These are phyloP conservation scores for Setomelanomma holmii DNA, from an alignment of 2,329 filamentous ascomycete species.

Conservation along the genomic window DNA sequence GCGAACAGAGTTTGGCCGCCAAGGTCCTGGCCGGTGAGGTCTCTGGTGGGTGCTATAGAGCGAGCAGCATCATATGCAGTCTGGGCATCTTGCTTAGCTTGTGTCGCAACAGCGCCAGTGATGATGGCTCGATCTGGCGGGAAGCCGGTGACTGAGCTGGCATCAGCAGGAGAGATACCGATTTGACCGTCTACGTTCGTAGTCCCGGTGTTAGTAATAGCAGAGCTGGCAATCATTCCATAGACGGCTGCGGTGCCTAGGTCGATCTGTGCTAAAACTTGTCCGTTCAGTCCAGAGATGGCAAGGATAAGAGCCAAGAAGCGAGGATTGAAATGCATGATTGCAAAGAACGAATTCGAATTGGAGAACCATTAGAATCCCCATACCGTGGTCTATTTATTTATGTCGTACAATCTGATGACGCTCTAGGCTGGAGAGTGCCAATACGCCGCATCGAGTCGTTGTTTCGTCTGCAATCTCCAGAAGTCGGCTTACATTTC, in stretches of 20 bases:
- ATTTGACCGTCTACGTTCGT: slow-evolving; percentile 1
- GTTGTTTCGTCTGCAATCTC: background rate
- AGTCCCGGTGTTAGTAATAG: slow-evolving; percentile 5
- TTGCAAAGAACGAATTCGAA: background rate
- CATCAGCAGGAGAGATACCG: slow-evolving; percentile 6
- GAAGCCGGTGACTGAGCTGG: slow-evolving; percentile 8
- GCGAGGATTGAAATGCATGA: background rate
- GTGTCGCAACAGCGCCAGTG: background rate
- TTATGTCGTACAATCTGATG: background rate
- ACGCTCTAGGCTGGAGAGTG: background rate
- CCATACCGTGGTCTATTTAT: background rate
- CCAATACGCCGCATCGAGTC: background rate
- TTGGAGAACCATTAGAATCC: background rate
- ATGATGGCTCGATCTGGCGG: slow-evolving; percentile 7
- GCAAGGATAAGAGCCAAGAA: background rate
- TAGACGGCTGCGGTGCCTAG: slow-evolving; percentile 4
- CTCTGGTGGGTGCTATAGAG: background rate
- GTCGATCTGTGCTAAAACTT: slow-evolving; percentile 7
- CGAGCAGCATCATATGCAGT: background rate
- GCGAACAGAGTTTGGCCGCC: slow-evolving; percentile 1
- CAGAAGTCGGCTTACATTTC: background rate
- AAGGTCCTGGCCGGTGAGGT: background rate
- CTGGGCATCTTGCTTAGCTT: slow-evolving; percentile 4
- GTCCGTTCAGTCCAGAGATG: background rate
- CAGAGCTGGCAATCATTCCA: background rate